Evolutionary conservation across 148 eudicot genomes (phyloP).

Genomic region (Rheum nobile): DNA sequence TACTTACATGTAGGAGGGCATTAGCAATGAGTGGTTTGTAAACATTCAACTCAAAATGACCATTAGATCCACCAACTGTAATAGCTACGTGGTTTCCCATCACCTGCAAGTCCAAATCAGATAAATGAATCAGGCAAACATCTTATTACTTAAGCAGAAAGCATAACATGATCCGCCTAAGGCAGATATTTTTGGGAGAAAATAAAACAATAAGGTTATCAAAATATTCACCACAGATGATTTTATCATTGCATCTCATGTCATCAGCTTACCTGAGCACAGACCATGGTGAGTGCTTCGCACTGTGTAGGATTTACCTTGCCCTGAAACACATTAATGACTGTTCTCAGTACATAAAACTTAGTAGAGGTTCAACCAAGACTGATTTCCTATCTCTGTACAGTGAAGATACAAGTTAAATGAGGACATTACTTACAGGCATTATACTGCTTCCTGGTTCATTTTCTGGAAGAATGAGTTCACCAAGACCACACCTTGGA

Average conservation of each 20-base stretch:
- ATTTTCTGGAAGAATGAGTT: constrained; percentile 96
- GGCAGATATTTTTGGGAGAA: neutral
- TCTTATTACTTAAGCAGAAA: neutral
- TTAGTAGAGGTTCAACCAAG: neutral
- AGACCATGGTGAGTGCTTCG: constrained; percentile 98
- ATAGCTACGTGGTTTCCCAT: constrained; percentile 96
- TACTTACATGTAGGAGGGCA: constrained; percentile 72
- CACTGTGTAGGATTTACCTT: constrained; percentile 99
- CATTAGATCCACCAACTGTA: constrained; percentile 93
- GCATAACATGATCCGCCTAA: neutral
- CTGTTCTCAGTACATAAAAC: neutral
- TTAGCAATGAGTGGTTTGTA: constrained; percentile 94
- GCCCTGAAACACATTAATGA: constrained; percentile 37
- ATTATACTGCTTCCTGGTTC: constrained; percentile 99
- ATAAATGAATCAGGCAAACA: neutral
- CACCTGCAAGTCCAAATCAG: constrained; percentile 36
- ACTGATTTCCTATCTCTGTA: neutral
- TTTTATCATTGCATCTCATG: neutral
- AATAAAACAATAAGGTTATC: neutral
- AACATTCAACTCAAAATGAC: constrained; percentile 96
- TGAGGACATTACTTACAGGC: constrained; percentile 74
- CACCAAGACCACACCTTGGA: constrained; percentile 97
- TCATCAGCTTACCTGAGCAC: constrained; percentile 64
- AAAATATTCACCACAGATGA: neutral
- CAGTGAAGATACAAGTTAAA: neutral